Evolutionary conservation across 2,329 filamentous ascomycete genomes (phyloP).

Genomic region (Pyrenochaeta sp.): DNA sequence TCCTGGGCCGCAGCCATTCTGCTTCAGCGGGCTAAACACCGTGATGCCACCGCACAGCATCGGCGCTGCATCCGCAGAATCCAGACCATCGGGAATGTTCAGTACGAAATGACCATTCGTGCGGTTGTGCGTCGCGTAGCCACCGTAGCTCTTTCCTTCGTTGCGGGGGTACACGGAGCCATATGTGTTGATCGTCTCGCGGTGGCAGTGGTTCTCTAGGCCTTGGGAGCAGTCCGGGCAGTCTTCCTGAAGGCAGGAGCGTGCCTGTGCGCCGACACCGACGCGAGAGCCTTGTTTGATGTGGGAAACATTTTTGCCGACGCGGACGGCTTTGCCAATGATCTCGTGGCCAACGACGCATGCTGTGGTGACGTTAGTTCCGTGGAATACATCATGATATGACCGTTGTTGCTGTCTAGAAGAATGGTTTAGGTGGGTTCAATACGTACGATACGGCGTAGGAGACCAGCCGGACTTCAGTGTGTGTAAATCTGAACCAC

Average conservation of each 20-base stretch:
- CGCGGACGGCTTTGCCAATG: slow-evolving; percentile 49
- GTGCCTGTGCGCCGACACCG: slow-evolving; percentile 60
- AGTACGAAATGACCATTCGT: slow-evolving; percentile 77
- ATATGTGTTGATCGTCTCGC: slow-evolving; percentile 53
- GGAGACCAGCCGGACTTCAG: slow-evolving; percentile 50
- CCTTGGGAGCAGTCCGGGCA: slow-evolving; percentile 58
- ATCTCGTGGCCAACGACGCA: slow-evolving; percentile 53
- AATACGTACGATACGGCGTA: slow-evolving; percentile 30
- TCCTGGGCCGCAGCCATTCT: slow-evolving; percentile 76
- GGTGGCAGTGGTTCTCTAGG: slow-evolving; percentile 59
- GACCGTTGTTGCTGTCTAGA: neutral
- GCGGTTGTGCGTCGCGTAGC: slow-evolving; percentile 71
- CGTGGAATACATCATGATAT: neutral
- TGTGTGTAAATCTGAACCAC: slow-evolving; percentile 47
- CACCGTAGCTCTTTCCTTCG: slow-evolving; percentile 67
- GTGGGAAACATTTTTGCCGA: slow-evolving; percentile 56
- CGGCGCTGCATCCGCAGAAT: slow-evolving; percentile 69
- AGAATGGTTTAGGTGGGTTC: neutral
- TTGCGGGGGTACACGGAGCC: slow-evolving; percentile 60
- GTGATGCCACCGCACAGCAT: slow-evolving; percentile 88
- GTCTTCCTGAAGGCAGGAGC: slow-evolving; percentile 53
- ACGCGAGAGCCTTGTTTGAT: slow-evolving; percentile 69
- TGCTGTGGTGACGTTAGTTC: slow-evolving; percentile 48
- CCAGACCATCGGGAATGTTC: slow-evolving; percentile 78
- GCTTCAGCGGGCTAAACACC: slow-evolving; percentile 76